Conservation (phyloP, 257 asterid genomes). For the Scutellaria baicalensis region DNA sequence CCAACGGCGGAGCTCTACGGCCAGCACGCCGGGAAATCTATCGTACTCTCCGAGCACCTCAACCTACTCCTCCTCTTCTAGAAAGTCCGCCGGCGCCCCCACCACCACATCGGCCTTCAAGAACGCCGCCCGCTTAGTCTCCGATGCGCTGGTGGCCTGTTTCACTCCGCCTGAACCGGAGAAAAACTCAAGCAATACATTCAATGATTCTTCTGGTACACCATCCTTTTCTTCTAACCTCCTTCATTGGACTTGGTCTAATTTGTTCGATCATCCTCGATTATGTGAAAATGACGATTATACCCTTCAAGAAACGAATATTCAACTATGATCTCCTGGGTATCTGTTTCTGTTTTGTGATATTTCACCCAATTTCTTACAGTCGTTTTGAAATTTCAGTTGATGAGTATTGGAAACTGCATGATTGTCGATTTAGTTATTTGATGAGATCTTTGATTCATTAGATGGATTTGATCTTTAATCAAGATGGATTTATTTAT, state of each 20-base stretch:
- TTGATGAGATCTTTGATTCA: background rate
- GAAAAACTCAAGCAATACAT: constrained; percentile 15
- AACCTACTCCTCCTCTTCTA: constrained; percentile 29
- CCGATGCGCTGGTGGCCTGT: constrained; percentile 50
- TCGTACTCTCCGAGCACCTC: constrained; percentile 34
- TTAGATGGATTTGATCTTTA: background rate
- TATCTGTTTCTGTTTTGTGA: too few relatives aligned
- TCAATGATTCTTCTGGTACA: constrained; percentile 47
- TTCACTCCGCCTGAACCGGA: constrained; percentile 59
- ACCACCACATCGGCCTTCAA: constrained; percentile 23
- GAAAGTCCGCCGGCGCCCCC: constrained; percentile 28
- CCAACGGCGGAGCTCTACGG: constrained; percentile 30
- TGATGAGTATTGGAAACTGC: background rate
- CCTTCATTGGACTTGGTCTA: background rate
- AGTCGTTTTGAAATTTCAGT: background rate
- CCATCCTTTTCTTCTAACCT: background rate
- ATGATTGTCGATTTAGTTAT: background rate
- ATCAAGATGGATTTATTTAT: background rate
- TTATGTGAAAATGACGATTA: too few relatives aligned
- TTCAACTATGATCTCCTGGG: too few relatives aligned
- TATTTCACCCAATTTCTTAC: too few relatives aligned
- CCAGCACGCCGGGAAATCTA: constrained; percentile 26
- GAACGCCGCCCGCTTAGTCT: constrained; percentile 44
- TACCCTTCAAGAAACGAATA: too few relatives aligned
- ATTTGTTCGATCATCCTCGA: background rate